Percentiles rank a stretch among this genome's conserved stretches.
Evolutionary conservation across 306 rosid genomes (phyloP).

Genomic region (Prunus padus): DNA sequence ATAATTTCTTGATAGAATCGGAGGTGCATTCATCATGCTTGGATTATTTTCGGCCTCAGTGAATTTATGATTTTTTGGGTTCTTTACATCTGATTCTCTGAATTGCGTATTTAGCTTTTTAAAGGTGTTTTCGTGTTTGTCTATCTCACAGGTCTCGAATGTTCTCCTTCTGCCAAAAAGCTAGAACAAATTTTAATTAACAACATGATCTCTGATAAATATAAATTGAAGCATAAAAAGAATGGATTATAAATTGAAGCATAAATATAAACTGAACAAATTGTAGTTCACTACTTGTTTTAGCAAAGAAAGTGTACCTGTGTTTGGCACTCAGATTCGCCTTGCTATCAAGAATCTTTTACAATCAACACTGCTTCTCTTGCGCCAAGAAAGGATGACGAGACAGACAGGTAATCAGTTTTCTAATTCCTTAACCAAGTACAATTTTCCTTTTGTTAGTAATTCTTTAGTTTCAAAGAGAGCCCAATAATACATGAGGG

Average conservation of each 20-base stretch:
- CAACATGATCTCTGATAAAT: too few species aligned
- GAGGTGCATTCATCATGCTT: background rate
- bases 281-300: slow-evolving; percentile 44
- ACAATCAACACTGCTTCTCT: slow-evolving; percentile 73
- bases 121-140: slow-evolving; percentile 8
- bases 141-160: slow-evolving; percentile 41
- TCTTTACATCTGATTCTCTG: background rate
- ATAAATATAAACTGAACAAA: too few species aligned
- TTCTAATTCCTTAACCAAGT: slow-evolving; percentile 3
- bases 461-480: background rate
- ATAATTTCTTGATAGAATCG: background rate
- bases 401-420: slow-evolving; percentile 59
- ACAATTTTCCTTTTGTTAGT: background rate
- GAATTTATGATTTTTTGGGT: background rate
- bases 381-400: slow-evolving; percentile 77
- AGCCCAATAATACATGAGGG: too few species aligned
- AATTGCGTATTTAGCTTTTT: background rate
- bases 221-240: too few species aligned
- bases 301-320: slow-evolving; percentile 58
- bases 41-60: background rate
- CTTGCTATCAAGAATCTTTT: slow-evolving; percentile 60
- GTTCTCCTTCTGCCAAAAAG: slow-evolving; percentile 61
- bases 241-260: too few species aligned
- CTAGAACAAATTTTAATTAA: slow-evolving; percentile 13
- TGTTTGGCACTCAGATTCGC: slow-evolving; percentile 55